Conservation (phyloP, 1,139 yeast species). For the Debaryomycetaceae sp. region DNA sequence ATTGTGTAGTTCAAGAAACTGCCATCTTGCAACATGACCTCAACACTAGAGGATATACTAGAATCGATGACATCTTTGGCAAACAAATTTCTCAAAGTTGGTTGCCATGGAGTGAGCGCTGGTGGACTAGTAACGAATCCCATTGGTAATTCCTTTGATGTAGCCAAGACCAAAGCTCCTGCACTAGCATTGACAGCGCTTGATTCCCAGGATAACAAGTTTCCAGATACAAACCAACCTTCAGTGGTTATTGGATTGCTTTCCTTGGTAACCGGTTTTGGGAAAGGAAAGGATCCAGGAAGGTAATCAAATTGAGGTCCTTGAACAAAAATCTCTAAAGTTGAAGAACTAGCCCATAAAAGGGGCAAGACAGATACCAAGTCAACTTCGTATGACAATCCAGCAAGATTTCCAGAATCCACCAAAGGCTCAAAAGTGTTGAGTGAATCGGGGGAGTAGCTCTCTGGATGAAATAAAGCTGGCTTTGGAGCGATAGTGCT, state of each 20-base stretch:
- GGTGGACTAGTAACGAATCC: conserved; percentile 15
- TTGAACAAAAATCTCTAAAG: conserved; percentile 18
- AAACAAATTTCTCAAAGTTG: conserved; percentile 12
- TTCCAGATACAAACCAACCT: conserved; percentile 15
- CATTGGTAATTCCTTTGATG: conserved; percentile 9
- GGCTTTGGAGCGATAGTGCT: conserved; percentile 25
- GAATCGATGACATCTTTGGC: conserved; percentile 8
- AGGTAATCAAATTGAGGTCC: conserved; percentile 16
- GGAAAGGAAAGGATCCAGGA: conserved; percentile 11
- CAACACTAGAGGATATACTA: conserved; percentile 11
- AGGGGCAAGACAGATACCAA: conserved; percentile 24
- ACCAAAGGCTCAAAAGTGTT: conserved; percentile 21
- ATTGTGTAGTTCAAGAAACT: conserved; percentile 9
- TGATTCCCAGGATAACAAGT: conserved; percentile 15
- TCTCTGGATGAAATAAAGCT: conserved; percentile 21
- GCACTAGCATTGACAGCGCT: conserved; percentile 4
- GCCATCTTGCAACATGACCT: conserved; percentile 12
- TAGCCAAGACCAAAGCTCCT: conserved; percentile 8
- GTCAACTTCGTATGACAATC: conserved; percentile 24
- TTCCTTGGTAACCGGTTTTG: conserved; percentile 12
- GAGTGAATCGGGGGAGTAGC: conserved; percentile 13
- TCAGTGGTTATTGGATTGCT: conserved; percentile 7
- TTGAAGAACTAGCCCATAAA: conserved; percentile 23
- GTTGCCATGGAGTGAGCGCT: conserved; percentile 12
- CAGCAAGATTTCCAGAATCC: conserved; percentile 22